Base-by-base conservation (phyloP, 805 yeast species). In the Candida ipomoeae region DNA sequence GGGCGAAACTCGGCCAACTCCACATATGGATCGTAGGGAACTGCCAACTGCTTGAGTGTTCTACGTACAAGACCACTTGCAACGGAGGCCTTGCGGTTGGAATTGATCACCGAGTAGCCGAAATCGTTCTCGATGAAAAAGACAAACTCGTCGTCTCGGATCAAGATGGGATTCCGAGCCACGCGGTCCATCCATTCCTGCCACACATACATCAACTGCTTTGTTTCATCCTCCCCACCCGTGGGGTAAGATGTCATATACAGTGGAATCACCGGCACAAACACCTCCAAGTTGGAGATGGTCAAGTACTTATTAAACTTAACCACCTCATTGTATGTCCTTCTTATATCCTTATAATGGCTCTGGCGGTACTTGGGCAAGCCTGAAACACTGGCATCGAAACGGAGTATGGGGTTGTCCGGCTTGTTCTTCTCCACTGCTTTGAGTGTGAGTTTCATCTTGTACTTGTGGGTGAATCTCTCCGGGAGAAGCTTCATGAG, bases 1-100 rank as follows among this genome's bases (percentile, higher is more conserved):
- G 99, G 99, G 55, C 99, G 74, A 65, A 91, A 89, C 46, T 81
- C 86, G 0, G 94, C 90, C 53, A 94, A 75, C 54, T 85, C 94
- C 23, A 79, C 77, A 43, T 83, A 84, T 38, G 89, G 92, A 67
- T 92, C 99, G 60, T 85, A 89, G 0, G 99, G 99, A 1, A 96
- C 88, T 39, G 87, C 85, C 41, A 91, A 77, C 65, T 94, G 99
- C 66, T 94, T 94, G 61, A 94, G 76, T 1, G 98, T 90, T 66
- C 87, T 88, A 46, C 99, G 80, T 55, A 84, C 83, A 23, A 94
- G 66, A 0, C 98, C 99, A 14, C 95, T 83, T 0, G 97, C 96
- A 44, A 81, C 78, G 1, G 80, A 77, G 2, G 79, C 68, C 32
- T 83, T 78, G 41, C 78, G 71, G 39, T 78, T 72, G 58, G 81